Evolutionary conservation across 2,329 filamentous ascomycete genomes (phyloP).

Genomic region (Colletotrichum falcatum): DNA sequence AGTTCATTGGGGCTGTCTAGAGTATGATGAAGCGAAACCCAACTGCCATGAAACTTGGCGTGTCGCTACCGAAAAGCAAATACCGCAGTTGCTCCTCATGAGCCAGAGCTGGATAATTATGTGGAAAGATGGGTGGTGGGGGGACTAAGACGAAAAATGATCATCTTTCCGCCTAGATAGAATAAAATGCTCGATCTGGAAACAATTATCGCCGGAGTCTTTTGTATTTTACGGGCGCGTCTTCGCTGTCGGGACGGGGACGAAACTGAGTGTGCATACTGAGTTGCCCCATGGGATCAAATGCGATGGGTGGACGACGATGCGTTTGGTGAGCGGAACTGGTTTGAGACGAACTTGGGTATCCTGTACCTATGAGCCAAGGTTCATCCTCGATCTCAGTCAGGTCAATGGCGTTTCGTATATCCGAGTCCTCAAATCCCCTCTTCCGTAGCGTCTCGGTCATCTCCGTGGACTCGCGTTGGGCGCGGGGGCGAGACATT

Average conservation of each 20-base stretch:
- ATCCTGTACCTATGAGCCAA: too few relatives aligned
- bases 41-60: neutral
- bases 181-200: neutral
- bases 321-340: neutral
- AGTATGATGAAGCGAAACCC: too few relatives aligned
- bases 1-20: neutral
- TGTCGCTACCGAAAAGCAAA: neutral
- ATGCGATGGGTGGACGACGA: neutral
- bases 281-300: neutral
- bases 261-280: neutral
- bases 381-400: neutral
- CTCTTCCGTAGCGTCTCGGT: slow-evolving; percentile 8
- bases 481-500: neutral
- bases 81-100: neutral
- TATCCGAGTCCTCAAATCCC: neutral
- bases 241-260: neutral
- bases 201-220: neutral
- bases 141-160: neutral
- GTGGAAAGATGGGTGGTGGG: too few relatives aligned
- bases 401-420: neutral
- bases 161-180: neutral
- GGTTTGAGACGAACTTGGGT: neutral
- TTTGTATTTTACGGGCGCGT: neutral
- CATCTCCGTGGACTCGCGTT: slow-evolving; percentile 10
- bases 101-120: neutral